Evolutionary conservation across 129 eudicot species (phyloP).

Genomic region (Pulicaria dysenterica): DNA sequence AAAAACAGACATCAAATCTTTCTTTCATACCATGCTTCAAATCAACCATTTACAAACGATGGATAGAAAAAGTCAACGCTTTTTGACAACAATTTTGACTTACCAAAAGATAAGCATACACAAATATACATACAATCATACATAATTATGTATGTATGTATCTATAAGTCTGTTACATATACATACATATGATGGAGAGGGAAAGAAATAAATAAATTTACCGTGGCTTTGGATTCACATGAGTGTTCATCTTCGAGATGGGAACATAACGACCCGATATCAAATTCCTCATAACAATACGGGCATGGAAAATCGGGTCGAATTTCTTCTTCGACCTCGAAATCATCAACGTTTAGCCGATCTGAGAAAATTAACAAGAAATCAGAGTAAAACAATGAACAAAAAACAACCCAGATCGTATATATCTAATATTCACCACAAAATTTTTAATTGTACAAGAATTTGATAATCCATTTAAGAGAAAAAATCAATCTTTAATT

Average conservation of each 20-base stretch:
- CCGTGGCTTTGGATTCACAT: constrained; percentile 74
- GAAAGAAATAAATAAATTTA: constrained; percentile 39
- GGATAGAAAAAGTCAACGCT: constrained; percentile 11
- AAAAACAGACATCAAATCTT: constrained; percentile 17
- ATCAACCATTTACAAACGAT: constrained; percentile 18
- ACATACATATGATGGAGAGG: not conserved
- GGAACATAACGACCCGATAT: constrained; percentile 68
- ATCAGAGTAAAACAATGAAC: constrained; percentile 12
- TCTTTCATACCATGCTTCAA: not conserved
- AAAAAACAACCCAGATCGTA: constrained; percentile 18
- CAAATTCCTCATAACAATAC: constrained; percentile 84
- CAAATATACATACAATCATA: not conserved
- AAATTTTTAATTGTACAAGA: not conserved
- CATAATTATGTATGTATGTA: not conserved
- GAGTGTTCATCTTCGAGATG: constrained; percentile 92
- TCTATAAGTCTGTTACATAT: not conserved
- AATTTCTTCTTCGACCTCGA: constrained; percentile 86
- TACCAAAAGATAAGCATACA: constrained; percentile 7
- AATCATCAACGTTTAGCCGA: constrained; percentile 79
- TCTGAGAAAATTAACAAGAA: constrained; percentile 46
- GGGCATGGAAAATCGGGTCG: constrained; percentile 92
- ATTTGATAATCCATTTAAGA: not conserved
- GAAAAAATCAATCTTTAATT: not conserved
- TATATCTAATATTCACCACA: constrained; percentile 1
- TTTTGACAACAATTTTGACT: constrained; percentile 26